Evolutionary conservation across 164 flowering plant species (phyloP), one percentile per base, ranked within the genome.

Genomic region (Pachysandra terminalis): DNA sequence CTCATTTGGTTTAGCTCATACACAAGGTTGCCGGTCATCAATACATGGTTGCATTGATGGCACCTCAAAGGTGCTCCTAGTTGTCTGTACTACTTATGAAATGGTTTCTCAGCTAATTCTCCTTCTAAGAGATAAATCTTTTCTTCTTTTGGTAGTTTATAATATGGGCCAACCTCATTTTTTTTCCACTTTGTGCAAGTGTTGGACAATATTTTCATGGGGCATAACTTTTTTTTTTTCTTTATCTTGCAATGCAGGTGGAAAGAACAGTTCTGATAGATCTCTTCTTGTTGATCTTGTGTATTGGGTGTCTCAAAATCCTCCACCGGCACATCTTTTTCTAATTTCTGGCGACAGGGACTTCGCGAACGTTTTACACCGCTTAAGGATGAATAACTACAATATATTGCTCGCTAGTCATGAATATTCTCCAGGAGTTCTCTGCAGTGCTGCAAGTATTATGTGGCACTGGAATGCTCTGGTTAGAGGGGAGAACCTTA

Each of bases 271-370:
- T 84, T 93, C 91, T 52, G 97, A 91, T 76, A 86, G 85, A 72
- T 85, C 89, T 56, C 89, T 89, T 71, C 78, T 89, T 22, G 69
- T 85, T 22, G 92, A 90, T 74, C 90, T 95, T 27, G 75, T 86
- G 81, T 81, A 71, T 71, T 91, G 98, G 98, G 89, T 84, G 56
- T 82, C 90, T 51, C 96, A 86, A 67, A 89, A 95, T 74, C 98
- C 98, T 56, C 97, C 98, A 45, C 98, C 98, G 19, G 96, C 92
- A 19, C 97, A 95, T 76, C 78, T 95, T 70, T 86, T 95, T 61
- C 67, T 95, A 45, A 90, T 95, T 61, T 90, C 98, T n/a, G 87
- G 94, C 27, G 97, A 95, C 68, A 70, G 77, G 64, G 97, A 85
- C 74, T 89, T 90, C 64, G 85, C 97, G 8, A 78, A 75, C 65